Conservation (phyloP, 352 stramenopile species). For the Phytopythium delawarense region DNA sequence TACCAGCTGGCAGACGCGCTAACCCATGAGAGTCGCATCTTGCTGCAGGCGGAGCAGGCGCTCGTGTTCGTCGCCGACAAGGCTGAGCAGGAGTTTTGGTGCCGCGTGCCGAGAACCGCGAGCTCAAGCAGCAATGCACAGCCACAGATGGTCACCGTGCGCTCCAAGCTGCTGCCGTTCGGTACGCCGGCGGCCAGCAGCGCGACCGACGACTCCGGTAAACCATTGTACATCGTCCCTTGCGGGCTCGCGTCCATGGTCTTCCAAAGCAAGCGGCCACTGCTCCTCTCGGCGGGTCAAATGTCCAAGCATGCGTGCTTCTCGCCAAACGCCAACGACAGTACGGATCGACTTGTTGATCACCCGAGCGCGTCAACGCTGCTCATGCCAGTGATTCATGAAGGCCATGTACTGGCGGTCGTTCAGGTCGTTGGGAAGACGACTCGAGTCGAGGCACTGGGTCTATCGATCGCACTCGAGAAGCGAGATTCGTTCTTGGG, state of each 20-base stretch:
- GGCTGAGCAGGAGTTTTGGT: conserved; percentile 76
- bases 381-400: conserved; percentile 46
- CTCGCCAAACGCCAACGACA: conserved; percentile 42
- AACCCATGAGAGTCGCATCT: conserved; percentile 34
- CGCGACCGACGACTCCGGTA: neutral
- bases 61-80: conserved; percentile 70
- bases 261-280: conserved; percentile 55
- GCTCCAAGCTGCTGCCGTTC: conserved; percentile 38
- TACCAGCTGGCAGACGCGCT: conserved; percentile 60
- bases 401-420: conserved; percentile 32
- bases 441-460: conserved; percentile 48
- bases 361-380: conserved; percentile 58
- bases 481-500: conserved; percentile 49
- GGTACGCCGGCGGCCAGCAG: neutral
- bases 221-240: conserved; percentile 10
- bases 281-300: conserved; percentile 53
- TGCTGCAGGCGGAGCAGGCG: conserved; percentile 57
- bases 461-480: conserved; percentile 57
- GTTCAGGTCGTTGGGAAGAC: conserved; percentile 68
- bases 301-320: conserved; percentile 43
- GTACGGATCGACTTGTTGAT: conserved; percentile 52
- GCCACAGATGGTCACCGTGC: conserved; percentile 28
- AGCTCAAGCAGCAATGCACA: conserved; percentile 4
- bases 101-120: conserved; percentile 32
- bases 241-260: conserved; percentile 64